These are phyloP conservation scores for Acarospora socialis DNA, from an alignment of 2,329 filamentous ascomycete species.

Conservation along the genomic window DNA sequence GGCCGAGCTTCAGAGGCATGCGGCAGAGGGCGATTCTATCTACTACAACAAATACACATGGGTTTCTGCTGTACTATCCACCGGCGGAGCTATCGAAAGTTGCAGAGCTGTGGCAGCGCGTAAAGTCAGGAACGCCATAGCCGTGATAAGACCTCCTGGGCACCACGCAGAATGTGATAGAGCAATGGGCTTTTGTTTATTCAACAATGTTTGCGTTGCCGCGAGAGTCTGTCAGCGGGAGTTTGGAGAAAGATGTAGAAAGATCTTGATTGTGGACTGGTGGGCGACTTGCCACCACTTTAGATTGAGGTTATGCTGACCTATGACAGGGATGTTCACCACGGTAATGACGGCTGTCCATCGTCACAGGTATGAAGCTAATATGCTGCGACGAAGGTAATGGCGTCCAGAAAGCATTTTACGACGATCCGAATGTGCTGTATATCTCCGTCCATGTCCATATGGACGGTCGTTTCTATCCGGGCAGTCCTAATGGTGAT, in stretches of 20 bases:
- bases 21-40: conserved; percentile 60
- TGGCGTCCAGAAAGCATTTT: conserved; percentile 92
- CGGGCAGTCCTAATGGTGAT: conserved; percentile 45
- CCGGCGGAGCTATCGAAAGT: conserved; percentile 88
- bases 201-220: conserved; percentile 93
- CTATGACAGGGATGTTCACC: conserved; percentile 49
- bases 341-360: conserved; percentile 29
- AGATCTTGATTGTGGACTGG: conserved; percentile 90
- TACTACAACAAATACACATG: conserved; percentile 76
- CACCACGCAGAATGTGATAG: conserved; percentile 82
- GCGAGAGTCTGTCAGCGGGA: conserved; percentile 74
- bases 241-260: conserved; percentile 67
- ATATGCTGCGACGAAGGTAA: conserved; percentile 64
- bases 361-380: conserved; percentile 5
- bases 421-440: conserved; percentile 82
- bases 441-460: conserved; percentile 95
- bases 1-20: not conserved
- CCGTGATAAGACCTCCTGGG: conserved; percentile 84
- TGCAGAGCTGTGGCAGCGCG: conserved; percentile 78
- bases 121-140: conserved; percentile 84
- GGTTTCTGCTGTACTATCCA: conserved; percentile 67
- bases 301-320: conserved; percentile 1
- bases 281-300: conserved; percentile 34
- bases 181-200: conserved; percentile 90
- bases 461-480: conserved; percentile 72